Evolutionary conservation across 1,284 basidiomycete species (phyloP).

Genomic region (Fomitopsis palustris): DNA sequence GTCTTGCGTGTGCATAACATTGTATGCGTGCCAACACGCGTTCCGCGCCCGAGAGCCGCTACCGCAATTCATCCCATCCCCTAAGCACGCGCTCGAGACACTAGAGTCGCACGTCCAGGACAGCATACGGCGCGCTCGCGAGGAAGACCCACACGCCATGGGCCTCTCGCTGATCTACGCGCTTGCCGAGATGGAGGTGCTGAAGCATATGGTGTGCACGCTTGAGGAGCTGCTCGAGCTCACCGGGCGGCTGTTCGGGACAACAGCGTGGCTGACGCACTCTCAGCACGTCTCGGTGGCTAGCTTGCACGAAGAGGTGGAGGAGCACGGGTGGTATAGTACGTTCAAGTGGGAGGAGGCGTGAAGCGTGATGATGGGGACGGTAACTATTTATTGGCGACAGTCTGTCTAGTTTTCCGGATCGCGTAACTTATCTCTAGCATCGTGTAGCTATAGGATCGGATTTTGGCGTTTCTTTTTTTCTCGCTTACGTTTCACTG

Average conservation of each 20-base stretch:
- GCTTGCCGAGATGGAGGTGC: conserved; percentile 43
- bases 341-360: conserved; percentile 23
- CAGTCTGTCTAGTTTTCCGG: no score
- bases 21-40: conserved; percentile 50
- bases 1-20: conserved; percentile 44
- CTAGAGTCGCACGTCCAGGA: conserved; percentile 37
- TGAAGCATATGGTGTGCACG: conserved; percentile 40
- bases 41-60: conserved; percentile 45
- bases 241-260: conserved; percentile 42
- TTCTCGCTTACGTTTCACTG: no score
- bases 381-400: no score
- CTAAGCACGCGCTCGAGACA: conserved; percentile 35
- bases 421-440: no score
- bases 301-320: conserved; percentile 19
- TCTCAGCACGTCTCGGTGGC: conserved; percentile 21
- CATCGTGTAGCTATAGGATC: no score
- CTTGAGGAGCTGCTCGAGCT: conserved; percentile 40
- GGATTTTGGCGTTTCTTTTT: no score
- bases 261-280: conserved; percentile 39
- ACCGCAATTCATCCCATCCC: conserved; percentile 49
- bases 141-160: conserved; percentile 29
- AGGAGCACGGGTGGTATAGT: conserved; percentile 27
- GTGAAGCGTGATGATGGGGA: not conserved
- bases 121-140: conserved; percentile 28
- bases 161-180: conserved; percentile 40